Base-by-base conservation (phyloP, 805 yeast species). In the Candida coquimbonensis region DNA sequence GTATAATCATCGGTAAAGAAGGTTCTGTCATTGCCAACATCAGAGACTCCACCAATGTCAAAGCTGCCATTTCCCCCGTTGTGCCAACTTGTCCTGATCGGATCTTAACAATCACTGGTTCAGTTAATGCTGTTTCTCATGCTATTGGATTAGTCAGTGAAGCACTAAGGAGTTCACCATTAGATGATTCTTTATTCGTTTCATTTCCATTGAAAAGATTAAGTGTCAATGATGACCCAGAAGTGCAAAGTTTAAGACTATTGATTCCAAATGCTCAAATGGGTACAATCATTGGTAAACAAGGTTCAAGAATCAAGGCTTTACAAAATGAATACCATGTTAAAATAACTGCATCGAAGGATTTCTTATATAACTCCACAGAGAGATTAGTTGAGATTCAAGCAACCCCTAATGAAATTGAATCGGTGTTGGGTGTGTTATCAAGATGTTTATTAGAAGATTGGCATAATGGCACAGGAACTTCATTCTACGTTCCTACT, bases 341-440 rank as follows among this genome's bases (percentile, higher is more conserved):
- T 43, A 82, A 84, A 60, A 84, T 89, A 77, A 88, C 87, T 45
- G 96, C 95, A 11, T 83, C 95, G 33, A 88, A 87, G 60, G 88
- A 87, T 45, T 83, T 80, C 60, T 74, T 89, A 48, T 85, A 86
- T 9, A 82, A 82, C 53, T 83, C 93, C 8, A 83, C 87, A 42
- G 96, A 89, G 63, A 77, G 96, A 60, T 71, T 88, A 45, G 88
- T 89, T 36, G 96, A 89, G 63, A 70, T 89, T 48, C 96, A 87
- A 65, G 96, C 96, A 43, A 67, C 78, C 7, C 83, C 86, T 1
- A 77, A 73, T 38, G 69, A 80, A 45, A 74, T 89, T 52, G 73
- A 77, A 42, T 71, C 70, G 35, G 75, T 87, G 2, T 62, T 81
- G 37, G 67, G 74, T 57, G 70, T 79, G 40, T 75, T 86, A 39